Percentiles rank a stretch among this genome's conserved stretches.
phyloP scores from a whole-genome alignment of 2,329 filamentous ascomycete genomes.

The Ophiosphaerella herpotricha region DNA sequence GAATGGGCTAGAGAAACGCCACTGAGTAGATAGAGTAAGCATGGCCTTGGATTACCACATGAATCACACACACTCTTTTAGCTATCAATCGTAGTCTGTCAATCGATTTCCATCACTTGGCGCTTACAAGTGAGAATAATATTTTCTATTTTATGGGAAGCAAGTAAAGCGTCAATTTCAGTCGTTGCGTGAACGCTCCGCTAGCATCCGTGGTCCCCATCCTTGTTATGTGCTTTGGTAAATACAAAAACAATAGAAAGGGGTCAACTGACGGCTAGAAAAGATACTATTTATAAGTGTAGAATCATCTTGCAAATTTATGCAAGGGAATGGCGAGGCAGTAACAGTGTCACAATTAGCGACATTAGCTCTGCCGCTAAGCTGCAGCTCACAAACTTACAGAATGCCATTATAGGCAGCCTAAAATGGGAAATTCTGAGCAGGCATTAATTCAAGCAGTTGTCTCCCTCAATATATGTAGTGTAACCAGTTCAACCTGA shows the following conservation, averaged over 20 bases:
- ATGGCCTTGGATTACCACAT: neutral
- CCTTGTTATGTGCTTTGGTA: neutral
- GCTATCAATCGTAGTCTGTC: neutral
- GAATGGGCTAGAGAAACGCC: neutral
- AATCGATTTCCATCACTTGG: neutral
- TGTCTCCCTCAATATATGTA: neutral
- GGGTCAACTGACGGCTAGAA: neutral
- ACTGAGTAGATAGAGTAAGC: slow-evolving; percentile 2
- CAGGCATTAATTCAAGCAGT: neutral
- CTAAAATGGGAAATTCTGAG: neutral
- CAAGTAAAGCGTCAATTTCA: neutral
- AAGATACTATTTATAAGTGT: neutral
- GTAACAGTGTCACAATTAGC: neutral
- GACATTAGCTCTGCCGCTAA: neutral
- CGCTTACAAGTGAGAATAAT: neutral
- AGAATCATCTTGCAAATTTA: neutral
- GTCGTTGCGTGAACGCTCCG: neutral
- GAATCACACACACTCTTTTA: neutral
- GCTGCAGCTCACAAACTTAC: neutral
- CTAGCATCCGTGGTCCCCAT: neutral
- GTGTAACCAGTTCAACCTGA: neutral
- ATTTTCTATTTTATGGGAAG: neutral
- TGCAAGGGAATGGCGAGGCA: neutral
- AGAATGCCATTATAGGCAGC: neutral
- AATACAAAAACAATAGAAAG: neutral